Evolutionary conservation across 1,284 basidiomycete genomes (phyloP), one percentile per base, ranked within the genome.

Genomic region (Pascua sp.): DNA sequence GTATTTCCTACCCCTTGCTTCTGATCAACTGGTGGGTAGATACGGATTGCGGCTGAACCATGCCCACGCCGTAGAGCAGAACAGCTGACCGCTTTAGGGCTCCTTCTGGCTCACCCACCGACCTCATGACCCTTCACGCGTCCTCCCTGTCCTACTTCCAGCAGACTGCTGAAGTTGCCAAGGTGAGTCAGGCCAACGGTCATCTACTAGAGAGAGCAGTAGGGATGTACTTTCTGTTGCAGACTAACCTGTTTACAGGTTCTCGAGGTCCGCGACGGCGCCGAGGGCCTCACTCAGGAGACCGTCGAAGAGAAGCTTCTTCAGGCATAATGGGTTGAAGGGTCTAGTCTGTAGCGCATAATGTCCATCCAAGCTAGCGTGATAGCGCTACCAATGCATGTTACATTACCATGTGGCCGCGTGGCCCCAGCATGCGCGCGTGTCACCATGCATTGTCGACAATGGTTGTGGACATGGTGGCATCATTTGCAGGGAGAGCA

Each of bases 71-170:
- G 24, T 32, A 7, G 24, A 32, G 24, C 24, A 32, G 24, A 32
- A 32, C 11, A 47, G 42, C 63, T 67, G 42, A 58, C 24, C 24
- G 24, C 51, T 10, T 4, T 59, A 77, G 75, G 75, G 69, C 84
- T 16, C 91, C 91, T 17, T 81, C 79, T 8, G 82, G 85, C 1
- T 86, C 85, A 60, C 89, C 92, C 69, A 89, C 83, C 24, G 82
- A 85, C 39, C 78, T 90, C 60, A 80, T 90, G 71, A 93, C 90
- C 1, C 80, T 94, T 7, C 88, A 94, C 65, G 90, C 91, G 2
- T 91, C 88, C 60, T 86, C 88, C 2, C 79, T 91, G 47, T 77
- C 87, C 15, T 84, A 88, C 64, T 93, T 93, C 76, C 88, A 92
- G 72, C 81, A 80, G 50, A 85, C 84, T 44, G 78, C 76, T 11